Evolutionary conservation across 164 flowering plant genomes (phyloP), one percentile per base, ranked within the genome.

Genomic region (Chimonanthus praecox): DNA sequence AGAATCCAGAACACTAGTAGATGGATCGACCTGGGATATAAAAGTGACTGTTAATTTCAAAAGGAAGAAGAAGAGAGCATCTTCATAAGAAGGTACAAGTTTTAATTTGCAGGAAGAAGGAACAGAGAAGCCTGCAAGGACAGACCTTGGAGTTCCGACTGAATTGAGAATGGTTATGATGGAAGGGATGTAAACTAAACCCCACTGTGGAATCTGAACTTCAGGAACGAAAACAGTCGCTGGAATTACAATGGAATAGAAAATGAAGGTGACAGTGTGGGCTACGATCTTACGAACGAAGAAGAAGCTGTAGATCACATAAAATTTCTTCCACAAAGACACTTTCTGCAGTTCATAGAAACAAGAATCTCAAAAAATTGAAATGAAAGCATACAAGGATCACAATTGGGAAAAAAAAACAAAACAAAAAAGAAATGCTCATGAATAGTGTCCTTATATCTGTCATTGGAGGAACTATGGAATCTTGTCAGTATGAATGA

Each of bases 291-390:
- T 96, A 45, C 99, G 74, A 8, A 96, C 98, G 4, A 96, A 84
- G 92, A 95, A 95, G 87, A 96, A 96, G 84, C 94, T 94, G 83
- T 96, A 96, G 71, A 96, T 92, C 75, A 94, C 97, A 80, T 96
- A 86, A 0, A 96, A 81, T 81, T 94, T 96, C 93, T 96, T 96
- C 92, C 96, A 94, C 70, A 87, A 75, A 6, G 70, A 78, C n/a
- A 96, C 97, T 82, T 85, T 94, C 98, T 95, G 97, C 83, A 18
- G 65, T 33, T 15, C 68, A 21, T 6, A 44, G 44, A 18, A 65
- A 65, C 13, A 65, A 44, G 68, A 15, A 2, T 44, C 11, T 15
- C 68, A 33, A 33, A 33, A 33, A 33, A 33, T 33, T 1, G 33
- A 33, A 33, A 33, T 33, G 33, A 33, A 33, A 33, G 33, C 33